Evolutionary conservation across 2,329 filamentous ascomycete genomes (phyloP), one percentile per base, ranked within the genome.

Genomic region (Diplodia corticola): DNA sequence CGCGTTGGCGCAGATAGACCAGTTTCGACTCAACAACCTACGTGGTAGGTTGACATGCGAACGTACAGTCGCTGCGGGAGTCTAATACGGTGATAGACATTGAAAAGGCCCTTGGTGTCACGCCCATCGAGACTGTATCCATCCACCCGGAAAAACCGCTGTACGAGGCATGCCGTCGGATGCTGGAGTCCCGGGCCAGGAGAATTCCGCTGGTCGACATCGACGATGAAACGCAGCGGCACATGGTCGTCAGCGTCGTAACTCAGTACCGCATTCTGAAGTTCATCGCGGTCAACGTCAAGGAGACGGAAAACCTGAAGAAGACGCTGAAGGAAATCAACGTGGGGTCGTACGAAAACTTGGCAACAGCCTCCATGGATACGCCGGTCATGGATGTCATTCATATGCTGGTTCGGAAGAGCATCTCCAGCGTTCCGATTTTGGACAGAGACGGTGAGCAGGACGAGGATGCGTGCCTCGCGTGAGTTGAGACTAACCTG

Each of bases 201-300:
- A 89, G 95, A 71, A 99, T 99, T 70, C 95, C 95, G 0, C 85
- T 99, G 6, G 90, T 99, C 67, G 95, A 97, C 72, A 86, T 91
- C 69, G 95, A 99, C 75, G 93, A 96, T 75, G 95, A 99, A 79
- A 99, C 95, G 2, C 89, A 91, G 66, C 87, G 93, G 69, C 89
- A 95, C 74, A 95, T 94, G 80, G 93, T 99, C 20, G 91, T 99
- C 68, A 97, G 93, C 73, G 95, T 99, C 68, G 91, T 99, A 67
- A 99, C 95, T 0, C 95, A 99, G 78, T 99, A 99, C 79, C 91
- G 96, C 67, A 98, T 99, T 72, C 86, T 99, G 70, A 99, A 99
- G 77, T 99, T 99, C 77, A 96, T 99, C 69, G 93, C 95, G 12
- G 94, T 99, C 79, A 99, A 99, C 79, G 88, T 91, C 48, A 88